A percentile compares a stretch with the other conserved stretches of the same genome.
These are phyloP conservation scores for Paramecium bursaria DNA, from an alignment of 73 alveolate species.

Conservation along the genomic window DNA sequence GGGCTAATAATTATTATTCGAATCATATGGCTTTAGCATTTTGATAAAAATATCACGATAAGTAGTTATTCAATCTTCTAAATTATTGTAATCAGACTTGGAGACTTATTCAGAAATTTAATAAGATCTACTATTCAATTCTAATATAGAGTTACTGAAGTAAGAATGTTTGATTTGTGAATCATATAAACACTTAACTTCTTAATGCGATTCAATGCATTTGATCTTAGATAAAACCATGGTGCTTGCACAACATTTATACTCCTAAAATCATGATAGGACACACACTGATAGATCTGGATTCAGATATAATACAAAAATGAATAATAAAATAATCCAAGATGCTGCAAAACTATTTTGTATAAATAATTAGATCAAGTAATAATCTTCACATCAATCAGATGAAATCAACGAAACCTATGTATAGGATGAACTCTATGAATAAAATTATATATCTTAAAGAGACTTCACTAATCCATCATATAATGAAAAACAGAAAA, in stretches of 20 bases:
- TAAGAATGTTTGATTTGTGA: conserved; percentile 38
- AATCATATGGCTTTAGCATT: conserved; percentile 4
- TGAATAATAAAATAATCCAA: too few species aligned
- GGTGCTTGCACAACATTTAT: not conserved
- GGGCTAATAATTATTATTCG: not conserved
- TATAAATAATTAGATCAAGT: too few species aligned
- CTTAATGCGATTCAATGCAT: conserved; percentile 17
- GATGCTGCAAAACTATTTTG: too few species aligned
- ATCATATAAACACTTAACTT: conserved; percentile 23
- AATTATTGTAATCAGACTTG: not conserved
- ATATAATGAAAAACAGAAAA: not conserved
- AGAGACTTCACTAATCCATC: conserved; percentile 56
- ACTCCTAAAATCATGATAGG: not conserved
- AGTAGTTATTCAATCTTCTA: not conserved
- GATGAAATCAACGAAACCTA: too few species aligned
- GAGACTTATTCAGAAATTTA: conserved; percentile 1
- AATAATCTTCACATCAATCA: too few species aligned
- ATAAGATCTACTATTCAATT: conserved; percentile 14
- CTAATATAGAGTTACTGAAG: not conserved
- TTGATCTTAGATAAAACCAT: not conserved
- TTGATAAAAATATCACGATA: not conserved
- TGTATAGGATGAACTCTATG: too few species aligned
- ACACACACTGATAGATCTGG: conserved; percentile 1
- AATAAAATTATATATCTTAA: not conserved
- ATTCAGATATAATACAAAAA: too few species aligned